A percentile compares a stretch with the other conserved stretches of the same genome.
These are phyloP conservation scores for Alternaria gaisen DNA, from an alignment of 2,329 filamentous ascomycete genomes.

Conservation along the genomic window DNA sequence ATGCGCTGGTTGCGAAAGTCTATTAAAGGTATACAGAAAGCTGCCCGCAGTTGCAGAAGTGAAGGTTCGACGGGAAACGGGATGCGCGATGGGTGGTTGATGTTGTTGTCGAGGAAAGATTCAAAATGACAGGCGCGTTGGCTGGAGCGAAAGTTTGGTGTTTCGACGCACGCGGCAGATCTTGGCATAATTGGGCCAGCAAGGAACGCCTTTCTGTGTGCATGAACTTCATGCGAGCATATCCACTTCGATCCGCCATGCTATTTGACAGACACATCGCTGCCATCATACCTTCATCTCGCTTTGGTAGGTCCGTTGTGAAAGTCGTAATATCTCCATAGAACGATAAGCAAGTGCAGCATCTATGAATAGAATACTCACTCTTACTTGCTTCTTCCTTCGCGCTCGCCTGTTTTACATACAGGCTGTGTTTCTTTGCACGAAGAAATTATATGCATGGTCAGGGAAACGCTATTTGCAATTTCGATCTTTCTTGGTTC, in stretches of 20 bases:
- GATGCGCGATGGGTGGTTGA: constrained; percentile 22
- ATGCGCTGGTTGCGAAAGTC: constrained; percentile 16
- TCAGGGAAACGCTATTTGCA: constrained; percentile 15
- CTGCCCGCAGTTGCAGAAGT: constrained; percentile 42
- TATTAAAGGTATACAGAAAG: constrained; percentile 26
- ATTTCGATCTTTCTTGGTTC: constrained; percentile 37
- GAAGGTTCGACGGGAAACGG: constrained; percentile 14
- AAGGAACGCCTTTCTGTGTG: constrained; percentile 7
- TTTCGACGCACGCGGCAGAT: constrained; percentile 35
- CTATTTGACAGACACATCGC: not conserved
- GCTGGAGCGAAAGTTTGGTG: constrained; percentile 45
- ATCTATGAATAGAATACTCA: not conserved
- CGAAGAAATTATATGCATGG: not conserved
- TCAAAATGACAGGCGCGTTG: constrained; percentile 33
- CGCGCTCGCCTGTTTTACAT: not conserved
- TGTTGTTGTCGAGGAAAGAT: constrained; percentile 22
- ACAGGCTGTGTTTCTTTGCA: not conserved
- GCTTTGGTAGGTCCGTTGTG: not conserved
- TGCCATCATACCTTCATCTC: not conserved
- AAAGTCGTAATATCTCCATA: not conserved
- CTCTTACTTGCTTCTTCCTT: not conserved
- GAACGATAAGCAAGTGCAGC: not conserved
- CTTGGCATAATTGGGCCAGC: constrained; percentile 29
- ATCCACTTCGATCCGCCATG: constrained; percentile 3
- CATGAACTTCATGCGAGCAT: constrained; percentile 18